Evolutionary conservation across 148 eudicot genomes (phyloP), one percentile per base, ranked within the genome.

Genomic region (Vaccinium corymbosum): DNA sequence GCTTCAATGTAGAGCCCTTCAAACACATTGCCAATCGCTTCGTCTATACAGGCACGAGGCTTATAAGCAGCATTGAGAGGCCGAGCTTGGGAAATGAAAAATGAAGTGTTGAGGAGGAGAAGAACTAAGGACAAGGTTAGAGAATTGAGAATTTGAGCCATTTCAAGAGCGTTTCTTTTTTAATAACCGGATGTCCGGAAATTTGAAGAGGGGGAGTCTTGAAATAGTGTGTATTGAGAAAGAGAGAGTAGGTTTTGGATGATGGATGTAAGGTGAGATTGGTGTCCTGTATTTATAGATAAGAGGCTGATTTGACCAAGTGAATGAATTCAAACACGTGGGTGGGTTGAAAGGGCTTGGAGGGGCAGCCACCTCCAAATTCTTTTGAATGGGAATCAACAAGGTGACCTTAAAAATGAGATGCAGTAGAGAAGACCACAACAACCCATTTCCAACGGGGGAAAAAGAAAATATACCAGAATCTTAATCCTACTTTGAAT

Each of bases 1-100:
- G 88, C 61, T 55, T 82, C 82, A 14, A 87, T 22, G 20, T 83
- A 42, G 6, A 83, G 82, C 11, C 50, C 84, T 53, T 78, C 74
- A 17, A 85, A 70, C 12, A 77, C 46, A 70, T 84, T 59, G 55
- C 16, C 74, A 72, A 84, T 73, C 12, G 74, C 84, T n/a, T 19
- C 68, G 7, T 15, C 38, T 14, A 52, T 52, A 5, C 20, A 22
- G 38, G 51, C 68, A 27, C 8, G 51, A 46, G 52, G 70, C 80
- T 87, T 50, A 27, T 9, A 12, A 10, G 32, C 49, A 4, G 3
- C 71, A 74, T 14, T 80, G 35, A 83, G 84, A 66, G 88, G 85
- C 32, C 88, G 86, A 78, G 88, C 84, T 62, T 61, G 27, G 15
- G 35, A 42, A 5, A 16, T n/a, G 51, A 38, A 61, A 64, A 61